These are phyloP conservation scores for Helianthus tuberosus DNA, from an alignment of 129 eudicot genomes.

Conservation along the genomic window DNA sequence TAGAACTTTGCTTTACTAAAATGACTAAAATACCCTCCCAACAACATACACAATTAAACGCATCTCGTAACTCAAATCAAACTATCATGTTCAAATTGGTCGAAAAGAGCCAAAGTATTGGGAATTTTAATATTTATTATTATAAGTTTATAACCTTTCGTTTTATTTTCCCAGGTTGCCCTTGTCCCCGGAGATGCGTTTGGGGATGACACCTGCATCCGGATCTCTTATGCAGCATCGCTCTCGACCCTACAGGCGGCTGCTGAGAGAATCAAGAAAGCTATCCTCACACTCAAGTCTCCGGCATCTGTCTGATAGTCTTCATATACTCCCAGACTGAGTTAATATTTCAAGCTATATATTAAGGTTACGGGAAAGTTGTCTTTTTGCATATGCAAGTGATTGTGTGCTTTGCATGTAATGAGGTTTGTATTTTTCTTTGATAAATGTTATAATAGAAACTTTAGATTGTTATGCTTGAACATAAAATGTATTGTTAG, in stretches of 20 bases:
- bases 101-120: neutral
- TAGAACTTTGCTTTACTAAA: neutral
- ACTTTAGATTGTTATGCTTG: neutral
- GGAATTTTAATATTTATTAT: neutral
- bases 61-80: neutral
- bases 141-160: neutral
- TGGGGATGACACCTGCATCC: conserved; percentile 77
- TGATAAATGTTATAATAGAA: neutral
- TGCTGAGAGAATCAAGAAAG: conserved; percentile 58
- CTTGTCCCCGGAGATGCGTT: conserved; percentile 88
- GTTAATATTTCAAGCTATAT: conserved; percentile 8
- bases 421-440: conserved; percentile 13
- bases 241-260: conserved; percentile 65
- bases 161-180: conserved; percentile 57
- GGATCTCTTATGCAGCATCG: conserved; percentile 80
- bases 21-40: neutral
- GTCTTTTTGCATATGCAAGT: neutral
- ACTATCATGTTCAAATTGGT: neutral
- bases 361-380: conserved; percentile 10
- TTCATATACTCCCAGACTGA: neutral
- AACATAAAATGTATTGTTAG: neutral
- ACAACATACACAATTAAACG: neutral
- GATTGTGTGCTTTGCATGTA: neutral
- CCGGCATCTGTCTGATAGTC: conserved; percentile 35
- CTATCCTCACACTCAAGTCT: conserved; percentile 47